A percentile compares a stretch with the other conserved stretches of the same genome.
Evolutionary conservation across 1,284 basidiomycete genomes (phyloP).

Genomic region (Apiotrichum porosum): DNA sequence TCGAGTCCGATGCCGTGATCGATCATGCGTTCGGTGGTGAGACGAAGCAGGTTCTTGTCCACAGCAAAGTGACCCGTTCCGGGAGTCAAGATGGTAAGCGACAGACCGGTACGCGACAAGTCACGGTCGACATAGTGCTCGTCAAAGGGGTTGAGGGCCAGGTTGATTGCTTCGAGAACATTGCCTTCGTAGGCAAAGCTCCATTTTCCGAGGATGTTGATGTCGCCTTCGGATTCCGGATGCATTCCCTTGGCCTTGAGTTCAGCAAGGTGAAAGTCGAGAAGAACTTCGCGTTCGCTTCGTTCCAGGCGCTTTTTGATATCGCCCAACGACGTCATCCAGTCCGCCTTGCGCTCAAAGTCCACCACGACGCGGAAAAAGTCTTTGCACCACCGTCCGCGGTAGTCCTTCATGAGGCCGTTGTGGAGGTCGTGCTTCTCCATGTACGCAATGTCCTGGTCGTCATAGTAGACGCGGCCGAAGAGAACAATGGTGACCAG

Average conservation of each 20-base stretch:
- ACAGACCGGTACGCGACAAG: conserved; percentile 81
- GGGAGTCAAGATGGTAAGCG: conserved; percentile 81
- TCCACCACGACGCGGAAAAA: conserved; percentile 94
- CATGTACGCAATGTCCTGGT: conserved; percentile 67
- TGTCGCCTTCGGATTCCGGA: conserved; percentile 15
- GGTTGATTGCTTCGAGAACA: conserved; percentile 87
- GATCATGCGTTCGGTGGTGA: conserved; percentile 92
- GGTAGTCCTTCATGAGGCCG: conserved; percentile 66
- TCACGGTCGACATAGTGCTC: conserved; percentile 95
- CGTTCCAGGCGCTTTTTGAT: conserved; percentile 84
- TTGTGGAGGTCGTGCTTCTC: conserved; percentile 49
- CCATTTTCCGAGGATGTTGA: conserved; percentile 45
- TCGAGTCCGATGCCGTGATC: conserved; percentile 91
- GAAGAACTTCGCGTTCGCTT: conserved; percentile 78
- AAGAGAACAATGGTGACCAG: conserved; percentile 92
- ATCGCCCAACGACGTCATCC: conserved; percentile 76
- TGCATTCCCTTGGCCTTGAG: conserved; percentile 10
- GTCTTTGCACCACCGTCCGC: conserved; percentile 84
- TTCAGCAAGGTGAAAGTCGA: conserved; percentile 64
- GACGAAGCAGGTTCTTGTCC: conserved; percentile 77
- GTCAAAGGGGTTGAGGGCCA: conserved; percentile 88
- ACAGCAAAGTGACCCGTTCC: conserved; percentile 94
- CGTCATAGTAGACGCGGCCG: conserved; percentile 87
- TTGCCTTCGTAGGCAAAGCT: conserved; percentile 79
- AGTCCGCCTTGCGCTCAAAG: conserved; percentile 78